Conservation (phyloP, 306 rosid genomes). For the Casuarina equisetifolia region DNA sequence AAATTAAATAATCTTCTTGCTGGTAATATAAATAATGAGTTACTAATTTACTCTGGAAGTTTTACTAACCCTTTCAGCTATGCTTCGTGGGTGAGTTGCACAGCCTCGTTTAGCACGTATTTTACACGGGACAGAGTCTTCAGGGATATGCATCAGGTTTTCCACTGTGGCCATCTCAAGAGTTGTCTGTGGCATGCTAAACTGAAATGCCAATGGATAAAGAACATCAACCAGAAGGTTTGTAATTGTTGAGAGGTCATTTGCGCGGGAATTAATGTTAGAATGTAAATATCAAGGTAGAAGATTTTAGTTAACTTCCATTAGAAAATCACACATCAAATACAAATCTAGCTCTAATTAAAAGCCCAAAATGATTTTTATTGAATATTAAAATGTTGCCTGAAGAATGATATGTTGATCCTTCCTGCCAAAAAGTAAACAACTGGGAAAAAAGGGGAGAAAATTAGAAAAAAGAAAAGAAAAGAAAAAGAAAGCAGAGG, state of each 20-base stretch:
- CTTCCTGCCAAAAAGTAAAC: neutral
- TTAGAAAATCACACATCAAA: neutral
- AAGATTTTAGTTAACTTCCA: neutral
- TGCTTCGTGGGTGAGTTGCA: conserved; percentile 98
- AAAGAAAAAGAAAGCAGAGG: too few species aligned
- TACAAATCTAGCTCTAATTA: neutral
- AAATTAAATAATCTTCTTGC: neutral
- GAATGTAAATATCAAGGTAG: too few species aligned
- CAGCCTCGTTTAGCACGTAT: conserved; percentile 99
- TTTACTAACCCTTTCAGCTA: conserved; percentile 84
- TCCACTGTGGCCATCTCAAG: conserved; percentile 81
- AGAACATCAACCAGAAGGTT: neutral
- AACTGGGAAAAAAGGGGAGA: neutral
- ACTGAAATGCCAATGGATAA: conserved; percentile 46
- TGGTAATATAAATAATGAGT: neutral
- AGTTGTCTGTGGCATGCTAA: conserved; percentile 80
- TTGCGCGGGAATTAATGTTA: too few species aligned
- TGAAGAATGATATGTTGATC: neutral
- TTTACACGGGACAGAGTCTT: conserved; percentile 93
- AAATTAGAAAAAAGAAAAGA: too few species aligned
- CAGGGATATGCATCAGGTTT: conserved; percentile 76
- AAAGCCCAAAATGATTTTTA: neutral
- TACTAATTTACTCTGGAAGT: neutral
- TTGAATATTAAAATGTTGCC: neutral
- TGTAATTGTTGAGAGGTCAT: neutral